These are phyloP conservation scores for Blastobotrys arbuscula DNA, from an alignment of 1,139 yeast genomes.

Conservation along the genomic window DNA sequence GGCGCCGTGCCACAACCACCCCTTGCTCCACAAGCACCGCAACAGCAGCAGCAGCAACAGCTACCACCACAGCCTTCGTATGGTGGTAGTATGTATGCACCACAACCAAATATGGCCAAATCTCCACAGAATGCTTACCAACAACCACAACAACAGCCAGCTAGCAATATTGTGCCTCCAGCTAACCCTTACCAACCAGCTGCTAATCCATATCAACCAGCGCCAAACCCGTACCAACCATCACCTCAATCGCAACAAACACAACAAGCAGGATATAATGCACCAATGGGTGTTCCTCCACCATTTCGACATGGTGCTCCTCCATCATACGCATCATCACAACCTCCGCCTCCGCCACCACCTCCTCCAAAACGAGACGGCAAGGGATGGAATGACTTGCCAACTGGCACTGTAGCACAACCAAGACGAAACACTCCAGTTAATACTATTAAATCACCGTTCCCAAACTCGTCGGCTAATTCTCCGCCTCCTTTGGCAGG, in stretches of 20 bases:
- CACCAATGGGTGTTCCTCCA: constrained; percentile 22
- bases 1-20: not conserved
- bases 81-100: constrained; percentile 1
- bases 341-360: constrained; percentile 23
- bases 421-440: constrained; percentile 48
- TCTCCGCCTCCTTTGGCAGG: constrained; percentile 24
- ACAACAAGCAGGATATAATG: not conserved
- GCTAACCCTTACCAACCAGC: constrained; percentile 12
- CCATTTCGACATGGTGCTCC: constrained; percentile 25
- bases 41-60: not conserved
- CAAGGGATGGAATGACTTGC: constrained; percentile 94
- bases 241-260: constrained; percentile 6
- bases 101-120: not conserved
- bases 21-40: not conserved
- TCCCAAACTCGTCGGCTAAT: constrained; percentile 27
- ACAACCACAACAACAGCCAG: not conserved
- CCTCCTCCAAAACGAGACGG: constrained; percentile 46
- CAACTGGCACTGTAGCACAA: constrained; percentile 44
- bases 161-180: not conserved
- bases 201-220: constrained; percentile 5
- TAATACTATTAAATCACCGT: constrained; percentile 33
- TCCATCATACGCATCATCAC: constrained; percentile 28
- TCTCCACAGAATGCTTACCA: constrained; percentile 8
- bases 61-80: not conserved
- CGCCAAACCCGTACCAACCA: constrained; percentile 3